Percentiles rank a stretch among this genome's conserved stretches.
phyloP scores from a whole-genome alignment of 345 rosid genomes.

The Salix purpurea region DNA sequence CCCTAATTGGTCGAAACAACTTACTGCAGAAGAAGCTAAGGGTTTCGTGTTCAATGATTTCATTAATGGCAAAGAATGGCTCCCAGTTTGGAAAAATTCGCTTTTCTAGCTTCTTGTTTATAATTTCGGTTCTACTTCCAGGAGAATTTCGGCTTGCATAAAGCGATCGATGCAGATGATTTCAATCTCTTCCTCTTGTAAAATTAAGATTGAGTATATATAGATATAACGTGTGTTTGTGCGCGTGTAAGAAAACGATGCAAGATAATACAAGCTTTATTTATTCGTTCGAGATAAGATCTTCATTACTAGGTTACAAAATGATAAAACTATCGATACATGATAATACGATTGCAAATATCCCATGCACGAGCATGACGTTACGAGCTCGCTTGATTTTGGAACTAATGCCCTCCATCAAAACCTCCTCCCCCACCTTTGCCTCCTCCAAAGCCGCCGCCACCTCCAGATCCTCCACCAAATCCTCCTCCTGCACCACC shows the following conservation, averaged over 20 bases:
- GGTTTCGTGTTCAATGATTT: constrained; percentile 56
- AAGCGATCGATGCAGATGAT: not conserved
- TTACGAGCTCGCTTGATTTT: not conserved
- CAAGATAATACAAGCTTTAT: not conserved
- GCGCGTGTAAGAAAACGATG: not conserved
- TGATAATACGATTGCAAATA: not conserved
- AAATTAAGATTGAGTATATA: not conserved
- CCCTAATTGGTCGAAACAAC: constrained; percentile 53
- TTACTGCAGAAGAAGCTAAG: constrained; percentile 55
- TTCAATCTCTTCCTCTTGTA: not conserved
- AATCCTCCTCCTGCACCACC: constrained; percentile 34
- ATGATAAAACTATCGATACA: too few species aligned
- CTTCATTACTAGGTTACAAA: not conserved
- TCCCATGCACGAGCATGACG: not conserved
- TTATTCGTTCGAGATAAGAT: not conserved
- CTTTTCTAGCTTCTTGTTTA: not conserved
- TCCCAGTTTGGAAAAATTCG: constrained; percentile 47
- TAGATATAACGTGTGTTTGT: too few species aligned
- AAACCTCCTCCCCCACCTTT: constrained; percentile 2
- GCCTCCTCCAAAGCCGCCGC: constrained; percentile 2
- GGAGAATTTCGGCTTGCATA: not conserved
- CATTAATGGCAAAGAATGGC: constrained; percentile 74
- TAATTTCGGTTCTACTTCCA: not conserved
- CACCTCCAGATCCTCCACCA: constrained; percentile 29
- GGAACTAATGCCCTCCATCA: constrained; percentile 1